A percentile compares a stretch with the other conserved stretches of the same genome.
Evolutionary conservation across 2,329 filamentous ascomycete species (phyloP).

Genomic region (Sclerotinia subarctica): DNA sequence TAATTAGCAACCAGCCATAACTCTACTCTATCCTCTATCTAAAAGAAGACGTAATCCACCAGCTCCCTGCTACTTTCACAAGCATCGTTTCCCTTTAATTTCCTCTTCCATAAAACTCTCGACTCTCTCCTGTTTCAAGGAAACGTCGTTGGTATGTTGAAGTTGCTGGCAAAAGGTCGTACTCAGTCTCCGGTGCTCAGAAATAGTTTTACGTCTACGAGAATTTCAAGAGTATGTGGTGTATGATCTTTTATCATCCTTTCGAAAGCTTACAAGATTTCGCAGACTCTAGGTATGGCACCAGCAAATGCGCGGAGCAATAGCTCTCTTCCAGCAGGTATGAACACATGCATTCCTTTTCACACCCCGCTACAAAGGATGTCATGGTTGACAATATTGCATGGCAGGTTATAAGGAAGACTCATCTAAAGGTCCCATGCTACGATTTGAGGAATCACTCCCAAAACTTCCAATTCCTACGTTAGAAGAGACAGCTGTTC

Average conservation of each 20-base stretch:
- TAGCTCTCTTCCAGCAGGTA: slow-evolving; percentile 56
- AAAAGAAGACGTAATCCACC: slow-evolving; percentile 12
- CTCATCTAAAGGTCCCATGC: slow-evolving; percentile 72
- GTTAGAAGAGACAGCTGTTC: slow-evolving; percentile 75
- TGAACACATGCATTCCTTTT: slow-evolving; percentile 26
- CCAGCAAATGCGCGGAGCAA: slow-evolving; percentile 52
- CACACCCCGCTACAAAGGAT: slow-evolving; percentile 11
- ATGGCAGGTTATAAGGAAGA: slow-evolving; percentile 73
- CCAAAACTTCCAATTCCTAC: slow-evolving; percentile 75
- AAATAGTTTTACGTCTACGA: slow-evolving; percentile 33
- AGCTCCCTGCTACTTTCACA: slow-evolving; percentile 15
- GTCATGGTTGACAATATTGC: slow-evolving; percentile 19
- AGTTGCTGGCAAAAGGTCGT: slow-evolving; percentile 37
- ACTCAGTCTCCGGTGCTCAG: slow-evolving; percentile 36
- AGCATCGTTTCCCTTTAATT: slow-evolving; percentile 22
- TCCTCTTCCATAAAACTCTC: slow-evolving; percentile 16
- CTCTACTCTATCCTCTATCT: not conserved
- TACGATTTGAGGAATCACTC: slow-evolving; percentile 83
- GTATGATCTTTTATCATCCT: not conserved
- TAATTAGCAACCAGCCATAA: slow-evolving; percentile 10
- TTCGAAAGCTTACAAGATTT: slow-evolving; percentile 25
- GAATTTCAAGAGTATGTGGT: slow-evolving; percentile 31
- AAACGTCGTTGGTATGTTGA: slow-evolving; percentile 37
- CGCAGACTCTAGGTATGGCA: slow-evolving; percentile 46
- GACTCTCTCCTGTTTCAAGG: slow-evolving; percentile 21